Conservation (phyloP, 1,284 basidiomycete species). For the Moesziomyces sp. region DNA sequence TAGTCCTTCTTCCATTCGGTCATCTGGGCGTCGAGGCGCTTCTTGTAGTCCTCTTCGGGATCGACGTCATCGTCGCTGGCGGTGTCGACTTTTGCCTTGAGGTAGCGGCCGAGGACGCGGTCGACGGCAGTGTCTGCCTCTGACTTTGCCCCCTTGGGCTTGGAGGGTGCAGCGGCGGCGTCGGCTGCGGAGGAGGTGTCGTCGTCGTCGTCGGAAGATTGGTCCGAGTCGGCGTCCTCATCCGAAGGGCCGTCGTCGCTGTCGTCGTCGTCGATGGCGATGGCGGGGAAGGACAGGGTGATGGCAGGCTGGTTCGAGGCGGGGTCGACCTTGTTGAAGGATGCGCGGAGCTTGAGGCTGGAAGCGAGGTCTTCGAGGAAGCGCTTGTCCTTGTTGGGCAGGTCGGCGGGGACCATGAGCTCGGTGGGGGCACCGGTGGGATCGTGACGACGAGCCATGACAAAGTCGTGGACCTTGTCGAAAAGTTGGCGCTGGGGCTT, state of each 20-base stretch:
- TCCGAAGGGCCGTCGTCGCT: slow-evolving; percentile 34
- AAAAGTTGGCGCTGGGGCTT: slow-evolving; percentile 33
- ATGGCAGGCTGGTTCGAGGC: slow-evolving; percentile 52
- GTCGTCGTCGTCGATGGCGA: slow-evolving; percentile 36
- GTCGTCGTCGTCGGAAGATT: slow-evolving; percentile 59
- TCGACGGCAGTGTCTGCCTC: slow-evolving; percentile 75
- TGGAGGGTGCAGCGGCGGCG: slow-evolving; percentile 65
- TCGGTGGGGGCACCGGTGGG: slow-evolving; percentile 50
- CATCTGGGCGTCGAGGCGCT: slow-evolving; percentile 83
- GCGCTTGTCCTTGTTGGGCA: slow-evolving; percentile 43
- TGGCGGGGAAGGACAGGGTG: slow-evolving; percentile 46
- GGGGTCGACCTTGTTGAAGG: slow-evolving; percentile 64
- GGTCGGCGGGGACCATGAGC: slow-evolving; percentile 47
- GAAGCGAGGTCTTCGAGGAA: slow-evolving; percentile 58
- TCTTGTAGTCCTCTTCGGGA: slow-evolving; percentile 73
- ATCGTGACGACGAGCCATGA: slow-evolving; percentile 84
- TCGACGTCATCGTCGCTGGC: slow-evolving; percentile 33
- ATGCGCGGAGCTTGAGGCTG: slow-evolving; percentile 52
- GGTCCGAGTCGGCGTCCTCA: slow-evolving; percentile 48
- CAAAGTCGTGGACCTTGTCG: slow-evolving; percentile 76
- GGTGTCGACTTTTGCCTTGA: slow-evolving; percentile 75
- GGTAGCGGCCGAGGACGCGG: slow-evolving; percentile 86
- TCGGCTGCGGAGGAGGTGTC: slow-evolving; percentile 71
- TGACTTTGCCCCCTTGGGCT: slow-evolving; percentile 16
- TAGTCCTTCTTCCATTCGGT: slow-evolving; percentile 90